phyloP scores from a whole-genome alignment of 768 basidiomycete species.

The Panellus pusillus region DNA sequence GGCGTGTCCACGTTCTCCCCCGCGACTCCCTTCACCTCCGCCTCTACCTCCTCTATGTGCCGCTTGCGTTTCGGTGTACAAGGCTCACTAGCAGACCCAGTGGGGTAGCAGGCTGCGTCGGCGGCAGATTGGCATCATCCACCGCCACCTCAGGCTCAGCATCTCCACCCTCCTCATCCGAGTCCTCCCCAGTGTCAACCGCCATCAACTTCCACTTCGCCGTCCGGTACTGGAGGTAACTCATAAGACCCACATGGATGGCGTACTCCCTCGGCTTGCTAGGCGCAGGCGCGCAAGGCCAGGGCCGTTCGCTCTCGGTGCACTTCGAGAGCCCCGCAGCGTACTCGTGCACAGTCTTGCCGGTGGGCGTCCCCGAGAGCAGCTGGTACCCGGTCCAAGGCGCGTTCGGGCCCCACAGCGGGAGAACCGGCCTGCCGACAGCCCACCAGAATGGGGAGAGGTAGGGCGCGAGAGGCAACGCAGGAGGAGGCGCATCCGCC shows the following conservation, averaged over 20 bases:
- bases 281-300: not conserved
- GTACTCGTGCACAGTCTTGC: constrained; percentile 7
- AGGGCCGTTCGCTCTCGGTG: not conserved
- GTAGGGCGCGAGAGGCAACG: too few species aligned
- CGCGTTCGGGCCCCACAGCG: constrained; percentile 14
- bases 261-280: too few species aligned
- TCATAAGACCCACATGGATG: too few species aligned
- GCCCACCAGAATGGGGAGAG: constrained; percentile 1
- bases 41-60: not conserved
- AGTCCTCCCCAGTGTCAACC: not conserved
- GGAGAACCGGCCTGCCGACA: not conserved
- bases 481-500: too few species aligned
- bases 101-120: not conserved
- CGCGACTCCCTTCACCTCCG: not conserved
- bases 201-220: not conserved
- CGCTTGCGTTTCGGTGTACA: not conserved
- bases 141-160: not conserved
- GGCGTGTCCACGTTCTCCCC: not conserved
- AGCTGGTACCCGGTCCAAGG: constrained; percentile 7
- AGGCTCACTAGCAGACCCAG: not conserved
- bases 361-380: not conserved
- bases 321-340: constrained; percentile 1
- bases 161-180: not conserved
- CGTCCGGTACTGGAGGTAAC: too few species aligned
- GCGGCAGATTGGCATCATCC: not conserved